phyloP scores from a whole-genome alignment of 345 rosid species.

The Excoecaria agallocha region DNA sequence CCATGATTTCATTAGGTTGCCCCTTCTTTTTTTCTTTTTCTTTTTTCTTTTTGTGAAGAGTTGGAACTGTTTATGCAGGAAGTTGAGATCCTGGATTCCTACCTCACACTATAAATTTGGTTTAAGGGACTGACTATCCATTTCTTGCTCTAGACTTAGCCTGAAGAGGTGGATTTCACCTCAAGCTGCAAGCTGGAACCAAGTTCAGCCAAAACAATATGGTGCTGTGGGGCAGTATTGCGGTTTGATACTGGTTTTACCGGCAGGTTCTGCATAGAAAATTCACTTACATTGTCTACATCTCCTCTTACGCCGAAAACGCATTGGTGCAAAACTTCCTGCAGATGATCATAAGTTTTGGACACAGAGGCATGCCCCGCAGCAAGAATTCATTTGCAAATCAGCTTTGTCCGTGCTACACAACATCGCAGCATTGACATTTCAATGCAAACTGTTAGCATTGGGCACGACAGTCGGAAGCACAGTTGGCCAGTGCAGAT shows the following conservation, averaged over 20 bases:
- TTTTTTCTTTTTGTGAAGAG: too few species aligned
- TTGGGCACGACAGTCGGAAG: slow-evolving; percentile 53
- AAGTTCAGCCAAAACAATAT: slow-evolving; percentile 19
- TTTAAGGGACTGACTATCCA: neutral
- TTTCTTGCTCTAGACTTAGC: slow-evolving; percentile 53
- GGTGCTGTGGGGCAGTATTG: too few species aligned
- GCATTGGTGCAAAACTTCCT: slow-evolving; percentile 54
- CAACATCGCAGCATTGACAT: slow-evolving; percentile 85
- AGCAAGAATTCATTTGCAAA: slow-evolving; percentile 53
- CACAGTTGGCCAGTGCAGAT: too few species aligned
- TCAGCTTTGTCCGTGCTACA: slow-evolving; percentile 75
- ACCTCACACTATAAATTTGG: neutral
- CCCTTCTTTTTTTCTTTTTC: too few species aligned
- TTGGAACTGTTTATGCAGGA: neutral
- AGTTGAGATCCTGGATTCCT: neutral
- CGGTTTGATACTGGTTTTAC: too few species aligned
- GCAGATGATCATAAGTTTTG: slow-evolving; percentile 36
- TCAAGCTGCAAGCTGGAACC: slow-evolving; percentile 49
- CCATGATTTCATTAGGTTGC: neutral
- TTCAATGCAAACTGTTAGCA: slow-evolving; percentile 62
- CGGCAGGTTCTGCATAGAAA: too few species aligned
- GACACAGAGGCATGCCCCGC: slow-evolving; percentile 62
- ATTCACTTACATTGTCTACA: too few species aligned
- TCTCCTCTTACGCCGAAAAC: slow-evolving; percentile 80
- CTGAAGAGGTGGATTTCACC: slow-evolving; percentile 90